Base-by-base conservation (phyloP, 1,284 basidiomycete species). In the Crucibulum parvulum region DNA sequence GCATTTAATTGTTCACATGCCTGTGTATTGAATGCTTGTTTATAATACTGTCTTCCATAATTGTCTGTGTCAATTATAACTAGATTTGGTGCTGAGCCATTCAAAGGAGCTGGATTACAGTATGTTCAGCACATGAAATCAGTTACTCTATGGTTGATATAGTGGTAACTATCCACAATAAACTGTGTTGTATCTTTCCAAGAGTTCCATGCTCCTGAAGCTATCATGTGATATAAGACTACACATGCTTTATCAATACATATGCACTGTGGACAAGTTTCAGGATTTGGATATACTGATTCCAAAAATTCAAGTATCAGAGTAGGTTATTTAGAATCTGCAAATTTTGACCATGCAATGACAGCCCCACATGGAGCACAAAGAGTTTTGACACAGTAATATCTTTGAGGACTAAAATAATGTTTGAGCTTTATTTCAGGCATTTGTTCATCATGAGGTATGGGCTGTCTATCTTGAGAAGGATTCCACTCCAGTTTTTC, bases 281-380 rank as follows among this genome's bases (percentile, higher is more conserved):
- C 54, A 13, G 57, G 36, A 15, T 48, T 54, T 41, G 67, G 65
- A 62, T 62, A 71, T 10, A 68, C 55, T 24, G 46, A 43, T 47
- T 69, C 41, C 3, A 71, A 51, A 34, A 64, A 71, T 2, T 37
- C 38, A 41, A 72, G 39, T 51, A 73, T 71, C 18, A 71, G 67
- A 8, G 70, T 65, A 38, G 62, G 61, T 31, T 67, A 71, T 56
- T 73, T 70, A 37, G 70, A 57, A 41, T 65, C 64, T n/a, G 53
- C 60, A 70, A 73, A 71, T 39, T 68, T 68, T 10, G 63, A 56
- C 70, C 69, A 69, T 39, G 68, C 69, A 58, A 69, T 52, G 35
- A 69, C 66, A 36, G 62, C 62, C 50, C 68, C 69, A 69, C 69
- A 69, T 43, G 65, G 67, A 24, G 59, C 59, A 65, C 66, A 68